A percentile compares a stretch with the other conserved stretches of the same genome.
Evolutionary conservation across 2,329 filamentous ascomycete genomes (phyloP).

Genomic region (Beauveria australis): DNA sequence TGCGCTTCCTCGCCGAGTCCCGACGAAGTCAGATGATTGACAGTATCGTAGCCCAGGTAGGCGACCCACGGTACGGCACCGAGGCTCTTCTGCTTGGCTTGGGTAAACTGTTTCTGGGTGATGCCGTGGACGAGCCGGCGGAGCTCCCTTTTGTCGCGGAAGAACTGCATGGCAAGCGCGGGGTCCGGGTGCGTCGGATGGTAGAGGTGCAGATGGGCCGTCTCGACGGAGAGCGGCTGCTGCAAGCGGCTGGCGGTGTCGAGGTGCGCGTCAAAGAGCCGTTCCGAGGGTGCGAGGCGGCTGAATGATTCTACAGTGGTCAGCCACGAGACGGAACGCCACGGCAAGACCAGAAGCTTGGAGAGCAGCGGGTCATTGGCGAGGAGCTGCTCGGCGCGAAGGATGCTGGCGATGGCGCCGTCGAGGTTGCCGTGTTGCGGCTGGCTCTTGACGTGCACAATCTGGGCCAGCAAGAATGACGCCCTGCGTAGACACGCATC

Average conservation of each 20-base stretch:
- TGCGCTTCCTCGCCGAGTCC: conserved; percentile 35
- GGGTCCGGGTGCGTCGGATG: conserved; percentile 45
- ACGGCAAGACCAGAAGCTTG: conserved; percentile 31
- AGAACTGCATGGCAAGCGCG: conserved; percentile 37
- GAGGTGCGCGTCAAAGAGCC: conserved; percentile 45
- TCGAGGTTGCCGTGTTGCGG: conserved; percentile 36
- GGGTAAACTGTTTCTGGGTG: not conserved
- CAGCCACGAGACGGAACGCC: conserved; percentile 41
- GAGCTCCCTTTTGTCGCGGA: conserved; percentile 27
- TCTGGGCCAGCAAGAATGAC: conserved; percentile 27
- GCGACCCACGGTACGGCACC: conserved; percentile 27
- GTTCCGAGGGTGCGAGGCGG: conserved; percentile 35
- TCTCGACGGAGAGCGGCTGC: conserved; percentile 32
- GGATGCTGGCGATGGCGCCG: conserved; percentile 38
- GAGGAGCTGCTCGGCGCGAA: conserved; percentile 37
- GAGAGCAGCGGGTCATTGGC: conserved; percentile 26
- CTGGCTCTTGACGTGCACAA: conserved; percentile 36
- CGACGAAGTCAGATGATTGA: conserved; percentile 33
- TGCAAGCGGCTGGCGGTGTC: conserved; percentile 34
- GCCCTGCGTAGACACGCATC: conserved; percentile 10
- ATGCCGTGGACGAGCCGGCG: conserved; percentile 18
- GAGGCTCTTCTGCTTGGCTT: conserved; percentile 23
- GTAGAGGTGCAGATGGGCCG: conserved; percentile 46
- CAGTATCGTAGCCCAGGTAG: conserved; percentile 38
- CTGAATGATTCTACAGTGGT: conserved; percentile 44